A percentile compares a stretch with the other conserved stretches of the same genome.
These are phyloP conservation scores for Alternaria burnsii DNA, from an alignment of 2,329 filamentous ascomycete species.

Conservation along the genomic window DNA sequence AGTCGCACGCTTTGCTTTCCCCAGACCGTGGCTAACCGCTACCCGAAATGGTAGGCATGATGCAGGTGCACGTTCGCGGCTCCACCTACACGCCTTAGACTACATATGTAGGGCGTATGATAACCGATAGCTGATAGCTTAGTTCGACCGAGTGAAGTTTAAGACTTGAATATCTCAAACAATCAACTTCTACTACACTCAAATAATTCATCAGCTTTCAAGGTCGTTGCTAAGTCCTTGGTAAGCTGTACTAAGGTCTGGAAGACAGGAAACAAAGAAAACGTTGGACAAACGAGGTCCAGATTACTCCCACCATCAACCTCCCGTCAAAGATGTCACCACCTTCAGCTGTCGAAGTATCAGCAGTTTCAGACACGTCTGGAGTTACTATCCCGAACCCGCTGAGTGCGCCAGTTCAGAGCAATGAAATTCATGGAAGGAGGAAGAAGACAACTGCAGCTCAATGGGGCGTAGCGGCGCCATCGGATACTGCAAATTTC, in stretches of 20 bases:
- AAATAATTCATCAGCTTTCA: background rate
- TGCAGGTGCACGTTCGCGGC: slow-evolving; percentile 29
- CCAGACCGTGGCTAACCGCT: slow-evolving; percentile 46
- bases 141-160: background rate
- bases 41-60: slow-evolving; percentile 29
- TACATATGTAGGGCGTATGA: slow-evolving; percentile 38
- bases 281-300: background rate
- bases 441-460: slow-evolving; percentile 76
- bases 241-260: background rate
- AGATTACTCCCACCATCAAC: background rate
- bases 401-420: slow-evolving; percentile 60
- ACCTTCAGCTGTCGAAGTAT: slow-evolving; percentile 52
- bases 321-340: slow-evolving; percentile 33
- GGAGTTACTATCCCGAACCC: slow-evolving; percentile 57
- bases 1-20: slow-evolving; percentile 33
- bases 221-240: background rate
- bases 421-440: slow-evolving; percentile 72
- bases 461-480: slow-evolving; percentile 77
- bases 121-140: slow-evolving; percentile 9
- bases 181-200: background rate
- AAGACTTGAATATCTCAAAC: slow-evolving; percentile 4
- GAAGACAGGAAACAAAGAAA: background rate
- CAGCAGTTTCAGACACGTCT: slow-evolving; percentile 58
- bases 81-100: slow-evolving; percentile 24
- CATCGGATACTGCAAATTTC: slow-evolving; percentile 82